Percentiles rank a stretch among this genome's conserved stretches.
phyloP scores from a whole-genome alignment of 108 stramenopile genomes.

The Fragilaria radians region DNA sequence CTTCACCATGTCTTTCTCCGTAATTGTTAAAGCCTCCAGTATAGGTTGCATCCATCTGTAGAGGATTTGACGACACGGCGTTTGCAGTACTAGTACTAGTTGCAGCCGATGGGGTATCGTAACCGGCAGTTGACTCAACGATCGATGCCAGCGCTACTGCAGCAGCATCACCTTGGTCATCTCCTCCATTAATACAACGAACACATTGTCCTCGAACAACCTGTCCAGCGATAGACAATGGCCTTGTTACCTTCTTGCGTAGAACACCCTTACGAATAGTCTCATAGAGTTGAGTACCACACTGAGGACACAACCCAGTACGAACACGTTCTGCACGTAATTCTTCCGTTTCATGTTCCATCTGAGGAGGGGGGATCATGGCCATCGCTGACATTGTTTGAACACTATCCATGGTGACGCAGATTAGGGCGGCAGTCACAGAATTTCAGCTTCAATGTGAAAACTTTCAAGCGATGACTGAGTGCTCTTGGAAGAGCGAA shows the following conservation, averaged over 20 bases:
- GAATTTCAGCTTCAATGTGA: too few relatives aligned
- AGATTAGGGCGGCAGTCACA: too few relatives aligned
- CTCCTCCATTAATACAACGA: constrained; percentile 9
- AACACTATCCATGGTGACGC: constrained; percentile 13
- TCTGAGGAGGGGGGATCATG: background rate
- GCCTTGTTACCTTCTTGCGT: constrained; percentile 12
- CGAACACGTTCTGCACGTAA: constrained; percentile 7
- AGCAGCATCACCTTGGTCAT: constrained; percentile 14
- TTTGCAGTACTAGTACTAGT: background rate
- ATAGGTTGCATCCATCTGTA: constrained; percentile 21
- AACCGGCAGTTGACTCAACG: constrained; percentile 4
- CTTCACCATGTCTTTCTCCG: constrained; percentile 55
- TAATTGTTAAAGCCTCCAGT: constrained; percentile 35
- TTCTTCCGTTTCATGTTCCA: background rate
- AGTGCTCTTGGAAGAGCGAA: too few relatives aligned
- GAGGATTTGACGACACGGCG: background rate
- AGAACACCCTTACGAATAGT: constrained; percentile 2
- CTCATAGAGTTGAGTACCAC: constrained; percentile 33
- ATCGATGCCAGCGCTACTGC: constrained; percentile 8
- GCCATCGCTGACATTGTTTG: background rate
- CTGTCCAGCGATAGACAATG: constrained; percentile 32
- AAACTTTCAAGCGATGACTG: too few relatives aligned
- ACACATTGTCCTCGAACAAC: constrained; percentile 47
- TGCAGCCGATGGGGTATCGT: too few relatives aligned
- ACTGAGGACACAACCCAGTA: constrained; percentile 31